Percentiles rank a stretch among this genome's conserved stretches.
phyloP scores from a whole-genome alignment of 352 stramenopile genomes.

The Blastocystis sp. region DNA sequence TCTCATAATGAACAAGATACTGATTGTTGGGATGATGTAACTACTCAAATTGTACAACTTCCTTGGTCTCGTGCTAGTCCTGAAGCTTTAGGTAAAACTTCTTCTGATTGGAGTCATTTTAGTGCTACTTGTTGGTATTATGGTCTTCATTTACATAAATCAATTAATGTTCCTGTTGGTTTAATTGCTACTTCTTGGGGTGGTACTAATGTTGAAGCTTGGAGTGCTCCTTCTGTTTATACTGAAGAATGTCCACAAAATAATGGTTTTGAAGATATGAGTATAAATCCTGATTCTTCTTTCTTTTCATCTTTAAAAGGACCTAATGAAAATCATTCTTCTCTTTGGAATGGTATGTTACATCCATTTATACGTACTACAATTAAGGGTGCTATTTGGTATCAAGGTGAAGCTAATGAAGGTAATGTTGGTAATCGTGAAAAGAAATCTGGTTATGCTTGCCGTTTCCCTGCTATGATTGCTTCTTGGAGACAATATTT shows the following conservation, averaged over 20 bases:
- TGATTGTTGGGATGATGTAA: too few relatives aligned
- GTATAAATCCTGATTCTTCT: neutral
- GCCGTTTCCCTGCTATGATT: conserved; percentile 42
- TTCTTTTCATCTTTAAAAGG: neutral
- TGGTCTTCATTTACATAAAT: too few relatives aligned
- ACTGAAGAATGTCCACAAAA: too few relatives aligned
- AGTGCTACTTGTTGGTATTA: too few relatives aligned
- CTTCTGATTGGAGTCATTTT: too few relatives aligned
- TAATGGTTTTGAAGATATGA: too few relatives aligned
- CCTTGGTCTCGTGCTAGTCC: too few relatives aligned
- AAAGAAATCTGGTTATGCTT: conserved; percentile 35
- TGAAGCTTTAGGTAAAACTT: too few relatives aligned
- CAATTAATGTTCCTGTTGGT: conserved; percentile 36
- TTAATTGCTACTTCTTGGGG: conserved; percentile 31
- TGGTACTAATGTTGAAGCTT: conserved; percentile 30
- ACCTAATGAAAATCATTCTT: neutral
- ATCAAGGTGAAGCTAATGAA: conserved; percentile 39
- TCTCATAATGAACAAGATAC: too few relatives aligned
- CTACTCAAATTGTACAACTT: too few relatives aligned
- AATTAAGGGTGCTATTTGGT: conserved; percentile 35
- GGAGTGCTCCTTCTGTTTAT: conserved; percentile 25
- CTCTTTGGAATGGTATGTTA: conserved; percentile 39
- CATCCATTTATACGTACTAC: conserved; percentile 29
- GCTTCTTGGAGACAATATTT: conserved; percentile 34
- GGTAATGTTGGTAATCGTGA: too few relatives aligned